Percentiles rank a stretch among this genome's conserved stretches.
phyloP scores from a whole-genome alignment of 805 yeast genomes.

The Kluyveromyces starmeri region DNA sequence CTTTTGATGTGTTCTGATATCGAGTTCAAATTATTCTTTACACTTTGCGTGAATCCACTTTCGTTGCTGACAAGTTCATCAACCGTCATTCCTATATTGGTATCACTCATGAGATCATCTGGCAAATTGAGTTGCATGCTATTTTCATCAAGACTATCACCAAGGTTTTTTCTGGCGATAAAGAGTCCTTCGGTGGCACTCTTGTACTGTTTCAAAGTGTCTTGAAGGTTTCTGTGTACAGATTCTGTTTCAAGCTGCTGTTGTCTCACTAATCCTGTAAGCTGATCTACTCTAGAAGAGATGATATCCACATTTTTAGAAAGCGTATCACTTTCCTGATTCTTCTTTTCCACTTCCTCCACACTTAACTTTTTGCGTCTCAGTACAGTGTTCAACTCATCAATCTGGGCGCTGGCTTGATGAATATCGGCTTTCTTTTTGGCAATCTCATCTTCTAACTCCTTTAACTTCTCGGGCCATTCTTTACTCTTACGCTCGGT shows the following conservation, averaged over 20 bases:
- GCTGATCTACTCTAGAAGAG: slow-evolving; percentile 37
- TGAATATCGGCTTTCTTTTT: slow-evolving; percentile 36
- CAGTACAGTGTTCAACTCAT: slow-evolving; percentile 36
- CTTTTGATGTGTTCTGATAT: slow-evolving; percentile 31
- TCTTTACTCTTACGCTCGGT: slow-evolving; percentile 56
- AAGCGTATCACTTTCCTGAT: slow-evolving; percentile 50
- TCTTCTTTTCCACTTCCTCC: slow-evolving; percentile 53
- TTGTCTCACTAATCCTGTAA: slow-evolving; percentile 37
- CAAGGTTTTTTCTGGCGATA: slow-evolving; percentile 14
- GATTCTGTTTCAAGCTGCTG: slow-evolving; percentile 43
- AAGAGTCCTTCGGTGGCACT: slow-evolving; percentile 35
- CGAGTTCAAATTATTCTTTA: slow-evolving; percentile 23
- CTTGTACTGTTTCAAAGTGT: slow-evolving; percentile 48
- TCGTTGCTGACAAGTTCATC: slow-evolving; percentile 9
- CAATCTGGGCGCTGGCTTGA: slow-evolving; percentile 35
- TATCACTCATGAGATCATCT: slow-evolving; percentile 10
- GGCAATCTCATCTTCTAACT: slow-evolving; percentile 46
- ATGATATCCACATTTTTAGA: slow-evolving; percentile 44
- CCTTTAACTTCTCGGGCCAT: slow-evolving; percentile 54
- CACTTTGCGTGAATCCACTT: slow-evolving; percentile 18
- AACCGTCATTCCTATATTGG: slow-evolving; percentile 10
- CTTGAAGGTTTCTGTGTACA: slow-evolving; percentile 43
- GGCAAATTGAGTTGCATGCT: slow-evolving; percentile 33
- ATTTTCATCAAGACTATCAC: slow-evolving; percentile 18
- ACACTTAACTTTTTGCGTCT: slow-evolving; percentile 50